These are phyloP conservation scores for Chytriomyces confervae DNA, from an alignment of 192 early-diverging fungal genomes.

Conservation along the genomic window DNA sequence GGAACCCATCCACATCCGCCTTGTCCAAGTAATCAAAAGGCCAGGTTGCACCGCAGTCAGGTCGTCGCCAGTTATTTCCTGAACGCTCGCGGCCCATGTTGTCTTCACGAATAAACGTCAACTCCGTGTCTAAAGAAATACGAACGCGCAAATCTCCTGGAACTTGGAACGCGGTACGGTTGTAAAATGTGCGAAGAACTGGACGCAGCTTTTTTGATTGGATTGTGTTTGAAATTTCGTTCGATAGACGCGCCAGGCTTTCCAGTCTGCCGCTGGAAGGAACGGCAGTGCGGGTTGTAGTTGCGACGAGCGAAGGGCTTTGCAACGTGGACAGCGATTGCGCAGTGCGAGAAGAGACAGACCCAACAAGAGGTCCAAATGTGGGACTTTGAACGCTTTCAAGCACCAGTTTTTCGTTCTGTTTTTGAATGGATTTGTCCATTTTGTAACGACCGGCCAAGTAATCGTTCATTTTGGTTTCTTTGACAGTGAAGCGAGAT, in stretches of 20 bases:
- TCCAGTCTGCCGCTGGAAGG: conserved; percentile 49
- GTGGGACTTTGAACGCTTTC: conserved; percentile 23
- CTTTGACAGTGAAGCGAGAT: conserved; percentile 90
- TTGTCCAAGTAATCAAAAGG: conserved; percentile 83
- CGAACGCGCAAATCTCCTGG: conserved; percentile 92
- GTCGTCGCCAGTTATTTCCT: conserved; percentile 89
- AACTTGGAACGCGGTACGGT: conserved; percentile 97
- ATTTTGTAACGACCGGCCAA: conserved; percentile 76
- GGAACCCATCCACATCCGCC: conserved; percentile 82
- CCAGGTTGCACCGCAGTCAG: conserved; percentile 78
- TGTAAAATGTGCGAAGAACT: conserved; percentile 90
- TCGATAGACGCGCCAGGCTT: conserved; percentile 70
- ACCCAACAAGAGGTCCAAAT: not conserved
- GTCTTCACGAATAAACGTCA: conserved; percentile 97
- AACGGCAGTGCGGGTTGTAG: conserved; percentile 25
- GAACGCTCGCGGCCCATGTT: conserved; percentile 72
- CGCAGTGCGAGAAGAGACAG: not conserved
- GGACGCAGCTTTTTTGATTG: conserved; percentile 69
- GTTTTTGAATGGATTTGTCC: conserved; percentile 74
- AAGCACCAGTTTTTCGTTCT: conserved; percentile 30
- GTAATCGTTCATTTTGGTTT: conserved; percentile 89
- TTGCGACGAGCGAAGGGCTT: conserved; percentile 17
- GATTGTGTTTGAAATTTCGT: conserved; percentile 75
- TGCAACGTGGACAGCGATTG: not conserved
- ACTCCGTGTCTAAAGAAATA: conserved; percentile 93